These are phyloP conservation scores for Gnomoniopsis sp. DNA, from an alignment of 2,329 filamentous ascomycete species.

Conservation along the genomic window DNA sequence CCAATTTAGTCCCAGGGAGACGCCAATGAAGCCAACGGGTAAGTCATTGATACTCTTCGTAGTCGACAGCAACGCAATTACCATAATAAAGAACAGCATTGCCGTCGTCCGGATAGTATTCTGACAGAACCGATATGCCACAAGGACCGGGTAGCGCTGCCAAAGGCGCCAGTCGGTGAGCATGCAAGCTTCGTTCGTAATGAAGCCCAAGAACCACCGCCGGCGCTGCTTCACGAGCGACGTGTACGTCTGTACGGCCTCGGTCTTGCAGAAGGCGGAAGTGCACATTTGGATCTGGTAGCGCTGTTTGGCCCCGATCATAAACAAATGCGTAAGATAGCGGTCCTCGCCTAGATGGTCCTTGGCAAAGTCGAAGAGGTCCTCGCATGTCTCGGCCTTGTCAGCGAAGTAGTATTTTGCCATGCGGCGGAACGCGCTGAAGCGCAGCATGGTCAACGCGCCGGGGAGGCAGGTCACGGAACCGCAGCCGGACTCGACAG, in stretches of 20 bases:
- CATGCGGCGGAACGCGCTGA: conserved; percentile 95
- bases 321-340: conserved; percentile 97
- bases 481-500: conserved; percentile 90
- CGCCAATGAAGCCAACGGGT: conserved; percentile 88
- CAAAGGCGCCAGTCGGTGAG: conserved; percentile 90
- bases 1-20: conserved; percentile 92
- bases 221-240: conserved; percentile 91
- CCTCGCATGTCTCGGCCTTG: conserved; percentile 91
- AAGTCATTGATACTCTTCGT: conserved; percentile 74
- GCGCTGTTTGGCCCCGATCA: conserved; percentile 90
- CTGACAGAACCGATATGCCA: conserved; percentile 86
- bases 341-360: conserved; percentile 92
- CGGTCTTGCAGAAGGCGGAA: conserved; percentile 96
- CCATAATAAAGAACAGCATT: conserved; percentile 89
- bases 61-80: conserved; percentile 80
- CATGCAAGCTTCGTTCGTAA: conserved; percentile 98
- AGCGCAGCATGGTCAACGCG: conserved; percentile 91
- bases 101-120: conserved; percentile 95
- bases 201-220: conserved; percentile 94
- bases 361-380: conserved; percentile 95
- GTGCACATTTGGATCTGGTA: conserved; percentile 99
- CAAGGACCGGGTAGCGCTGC: conserved; percentile 84
- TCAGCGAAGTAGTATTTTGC: conserved; percentile 98
- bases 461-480: conserved; percentile 93
- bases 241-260: conserved; percentile 84